Percentiles rank a stretch among this genome's conserved stretches.
Conservation (phyloP, 2,329 filamentous ascomycete species). For the Penicillium psychrosexuale region DNA sequence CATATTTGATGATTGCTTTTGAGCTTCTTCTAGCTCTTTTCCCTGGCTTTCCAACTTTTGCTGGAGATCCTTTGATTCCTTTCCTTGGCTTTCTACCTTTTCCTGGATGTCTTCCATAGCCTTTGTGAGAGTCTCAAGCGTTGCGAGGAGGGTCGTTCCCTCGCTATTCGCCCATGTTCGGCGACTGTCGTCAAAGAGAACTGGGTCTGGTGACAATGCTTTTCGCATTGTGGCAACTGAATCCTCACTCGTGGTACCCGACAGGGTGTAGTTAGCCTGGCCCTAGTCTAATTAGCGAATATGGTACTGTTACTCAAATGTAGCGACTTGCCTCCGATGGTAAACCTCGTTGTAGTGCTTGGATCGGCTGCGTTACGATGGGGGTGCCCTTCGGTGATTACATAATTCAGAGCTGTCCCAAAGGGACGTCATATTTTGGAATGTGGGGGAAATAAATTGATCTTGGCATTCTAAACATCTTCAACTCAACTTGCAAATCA, state of each 20-base stretch:
- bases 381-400: too few relatives aligned
- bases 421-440: too few relatives aligned
- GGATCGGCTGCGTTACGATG: too few relatives aligned
- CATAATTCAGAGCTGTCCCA: too few relatives aligned
- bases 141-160: neutral
- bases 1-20: neutral
- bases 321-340: too few relatives aligned
- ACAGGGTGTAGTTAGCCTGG: neutral
- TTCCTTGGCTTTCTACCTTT: neutral
- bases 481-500: too few relatives aligned
- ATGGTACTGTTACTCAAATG: too few relatives aligned
- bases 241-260: neutral
- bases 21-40: too few relatives aligned
- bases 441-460: too few relatives aligned
- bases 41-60: neutral
- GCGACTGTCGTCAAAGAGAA: neutral
- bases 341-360: too few relatives aligned
- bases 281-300: neutral
- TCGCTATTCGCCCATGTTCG: neutral
- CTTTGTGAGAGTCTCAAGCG: neutral
- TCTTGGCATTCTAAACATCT: too few relatives aligned
- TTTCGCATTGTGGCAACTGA: neutral
- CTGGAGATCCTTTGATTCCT: neutral
- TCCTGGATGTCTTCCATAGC: neutral
- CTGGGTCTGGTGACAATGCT: neutral